These are phyloP conservation scores for Leishmania amazonensis DNA, from an alignment of 208 protist genomes.

Conservation along the genomic window DNA sequence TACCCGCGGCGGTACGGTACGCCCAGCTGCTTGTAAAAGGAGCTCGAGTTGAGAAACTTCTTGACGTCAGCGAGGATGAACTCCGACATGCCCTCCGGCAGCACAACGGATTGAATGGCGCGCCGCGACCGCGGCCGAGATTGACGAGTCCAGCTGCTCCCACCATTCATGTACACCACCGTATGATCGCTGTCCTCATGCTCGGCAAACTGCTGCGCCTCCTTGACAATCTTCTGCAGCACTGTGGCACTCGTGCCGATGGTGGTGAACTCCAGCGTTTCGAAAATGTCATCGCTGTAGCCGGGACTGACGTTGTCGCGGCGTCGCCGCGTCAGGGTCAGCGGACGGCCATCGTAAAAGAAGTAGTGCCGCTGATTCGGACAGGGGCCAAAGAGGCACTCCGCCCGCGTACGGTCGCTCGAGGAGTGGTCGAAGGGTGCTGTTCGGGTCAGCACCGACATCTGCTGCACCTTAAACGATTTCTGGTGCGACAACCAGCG, in stretches of 20 bases:
- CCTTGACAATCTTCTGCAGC: slow-evolving; percentile 75
- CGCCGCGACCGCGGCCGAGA: slow-evolving; percentile 71
- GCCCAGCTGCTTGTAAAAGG: slow-evolving; percentile 93
- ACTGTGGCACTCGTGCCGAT: slow-evolving; percentile 52
- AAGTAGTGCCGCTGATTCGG: slow-evolving; percentile 85
- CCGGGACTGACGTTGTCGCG: slow-evolving; percentile 52
- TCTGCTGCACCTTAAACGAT: slow-evolving; percentile 74
- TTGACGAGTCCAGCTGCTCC: slow-evolving; percentile 76
- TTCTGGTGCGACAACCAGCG: slow-evolving; percentile 77
- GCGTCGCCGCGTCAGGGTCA: slow-evolving; percentile 78
- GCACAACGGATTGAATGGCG: slow-evolving; percentile 90
- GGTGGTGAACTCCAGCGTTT: slow-evolving; percentile 80
- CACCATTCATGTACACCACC: slow-evolving; percentile 82
- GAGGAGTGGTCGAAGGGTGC: slow-evolving; percentile 53
- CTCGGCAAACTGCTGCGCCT: slow-evolving; percentile 62
- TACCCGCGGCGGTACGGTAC: slow-evolving; percentile 96
- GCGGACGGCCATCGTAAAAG: slow-evolving; percentile 69
- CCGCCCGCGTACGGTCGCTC: slow-evolving; percentile 60
- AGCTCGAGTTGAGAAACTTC: slow-evolving; percentile 75
- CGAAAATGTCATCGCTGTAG: slow-evolving; percentile 81
- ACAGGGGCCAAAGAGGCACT: slow-evolving; percentile 77
- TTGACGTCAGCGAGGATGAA: slow-evolving; percentile 76
- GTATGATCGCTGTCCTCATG: slow-evolving; percentile 80
- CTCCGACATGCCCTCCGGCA: slow-evolving; percentile 63
- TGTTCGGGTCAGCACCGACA: slow-evolving; percentile 70